Percentiles rank a stretch among this genome's conserved stretches.
Evolutionary conservation across 2,329 filamentous ascomycete species (phyloP).

Genomic region (Emmonsiellopsis sp.): DNA sequence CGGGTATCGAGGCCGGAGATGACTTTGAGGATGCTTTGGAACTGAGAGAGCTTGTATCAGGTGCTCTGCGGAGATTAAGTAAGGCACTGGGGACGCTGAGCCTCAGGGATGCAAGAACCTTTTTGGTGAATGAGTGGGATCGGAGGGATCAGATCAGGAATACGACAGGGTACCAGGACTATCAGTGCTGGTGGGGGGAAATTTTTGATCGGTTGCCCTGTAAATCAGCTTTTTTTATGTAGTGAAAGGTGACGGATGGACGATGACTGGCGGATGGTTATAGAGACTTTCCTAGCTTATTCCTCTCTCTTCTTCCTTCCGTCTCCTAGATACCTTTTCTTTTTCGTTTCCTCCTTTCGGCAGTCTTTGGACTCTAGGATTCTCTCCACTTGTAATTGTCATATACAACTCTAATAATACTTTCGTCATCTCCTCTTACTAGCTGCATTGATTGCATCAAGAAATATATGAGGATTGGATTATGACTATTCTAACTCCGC

Average conservation of each 20-base stretch:
- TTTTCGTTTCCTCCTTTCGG: no score
- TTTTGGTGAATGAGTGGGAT: constrained; percentile 5
- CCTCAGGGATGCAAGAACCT: constrained; percentile 6
- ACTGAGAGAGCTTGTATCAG: constrained; percentile 1
- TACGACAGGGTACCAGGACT: background rate
- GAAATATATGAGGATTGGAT: no score
- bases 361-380: no score
- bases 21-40: background rate
- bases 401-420: no score
- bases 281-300: background rate
- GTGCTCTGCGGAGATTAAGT: constrained; percentile 4
- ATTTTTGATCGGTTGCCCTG: constrained; percentile 5
- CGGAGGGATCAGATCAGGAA: background rate
- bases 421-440: no score
- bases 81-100: constrained; percentile 8
- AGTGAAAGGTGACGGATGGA: background rate
- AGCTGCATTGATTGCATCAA: no score
- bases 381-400: no score
- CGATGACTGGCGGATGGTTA: background rate
- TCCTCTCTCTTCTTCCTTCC: background rate
- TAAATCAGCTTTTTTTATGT: constrained; percentile 7
- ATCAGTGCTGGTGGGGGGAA: constrained; percentile 9
- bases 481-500: no score
- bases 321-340: no score
- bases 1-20: constrained; percentile 10